Evolutionary conservation across 805 yeast genomes (phyloP).

Genomic region (Suhomyces canberraensis): DNA sequence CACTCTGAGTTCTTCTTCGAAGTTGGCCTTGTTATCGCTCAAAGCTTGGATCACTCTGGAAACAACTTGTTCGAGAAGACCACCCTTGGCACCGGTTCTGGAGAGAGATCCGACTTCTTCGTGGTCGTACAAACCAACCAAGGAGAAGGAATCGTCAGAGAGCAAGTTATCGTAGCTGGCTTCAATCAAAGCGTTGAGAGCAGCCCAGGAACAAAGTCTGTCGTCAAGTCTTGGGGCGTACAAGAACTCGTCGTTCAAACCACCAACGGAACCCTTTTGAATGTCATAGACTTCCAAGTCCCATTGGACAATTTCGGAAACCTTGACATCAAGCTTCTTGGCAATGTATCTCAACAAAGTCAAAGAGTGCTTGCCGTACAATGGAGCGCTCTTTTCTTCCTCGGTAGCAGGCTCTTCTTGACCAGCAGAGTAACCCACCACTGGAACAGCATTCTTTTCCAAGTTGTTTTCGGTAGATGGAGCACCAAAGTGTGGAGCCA

Average conservation of each 20-base stretch:
- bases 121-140: conserved; percentile 69
- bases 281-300: conserved; percentile 81
- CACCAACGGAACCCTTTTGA: conserved; percentile 77
- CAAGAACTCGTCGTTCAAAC: conserved; percentile 70
- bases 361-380: conserved; percentile 66
- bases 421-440: conserved; percentile 53
- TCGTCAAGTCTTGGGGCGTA: conserved; percentile 85
- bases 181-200: conserved; percentile 55
- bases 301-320: conserved; percentile 60
- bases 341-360: conserved; percentile 68
- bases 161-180: conserved; percentile 23
- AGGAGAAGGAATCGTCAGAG: conserved; percentile 41
- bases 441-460: conserved; percentile 77
- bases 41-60: conserved; percentile 44
- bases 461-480: conserved; percentile 65
- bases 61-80: conserved; percentile 62
- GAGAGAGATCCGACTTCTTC: conserved; percentile 83
- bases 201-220: conserved; percentile 76
- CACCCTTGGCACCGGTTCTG: conserved; percentile 82
- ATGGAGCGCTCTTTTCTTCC: conserved; percentile 60
- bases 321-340: conserved; percentile 52
- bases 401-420: conserved; percentile 50
- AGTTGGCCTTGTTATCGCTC: conserved; percentile 23
- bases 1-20: conserved; percentile 31
- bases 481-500: conserved; percentile 84